phyloP scores from a whole-genome alignment of 176 grass and related monocot species.

The Phoenix dactylifera region DNA sequence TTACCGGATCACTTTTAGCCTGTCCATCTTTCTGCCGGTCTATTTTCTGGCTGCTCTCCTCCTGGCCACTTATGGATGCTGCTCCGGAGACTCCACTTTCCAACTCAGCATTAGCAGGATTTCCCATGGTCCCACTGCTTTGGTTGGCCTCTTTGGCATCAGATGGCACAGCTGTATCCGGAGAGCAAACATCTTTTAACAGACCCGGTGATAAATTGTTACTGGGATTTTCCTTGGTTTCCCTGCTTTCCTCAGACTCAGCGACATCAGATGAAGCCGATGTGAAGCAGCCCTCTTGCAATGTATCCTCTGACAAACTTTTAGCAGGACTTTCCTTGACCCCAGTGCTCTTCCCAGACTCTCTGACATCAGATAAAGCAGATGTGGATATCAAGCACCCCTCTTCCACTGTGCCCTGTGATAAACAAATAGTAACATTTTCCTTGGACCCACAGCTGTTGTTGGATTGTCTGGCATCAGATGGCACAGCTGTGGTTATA shows the following conservation, averaged over 20 bases:
- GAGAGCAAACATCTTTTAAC: neutral
- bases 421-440: neutral
- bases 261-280: constrained; percentile 16
- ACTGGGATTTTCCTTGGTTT: neutral
- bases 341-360: constrained; percentile 17
- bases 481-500: no score
- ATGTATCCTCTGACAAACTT: constrained; percentile 23
- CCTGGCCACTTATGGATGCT: neutral
- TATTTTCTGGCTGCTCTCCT: constrained; percentile 2
- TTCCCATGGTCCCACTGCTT: no score
- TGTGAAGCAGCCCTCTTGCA: constrained; percentile 26
- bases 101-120: constrained; percentile 13
- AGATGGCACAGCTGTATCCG: constrained; percentile 1
- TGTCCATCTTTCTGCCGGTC: neutral
- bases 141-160: constrained; percentile 9
- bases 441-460: no score
- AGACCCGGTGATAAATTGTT: neutral
- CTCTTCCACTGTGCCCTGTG: constrained; percentile 27
- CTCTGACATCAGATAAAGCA: constrained; percentile 17
- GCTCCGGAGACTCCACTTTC: constrained; percentile 27
- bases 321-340: constrained; percentile 4
- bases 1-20: constrained; percentile 19
- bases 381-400: constrained; percentile 23
- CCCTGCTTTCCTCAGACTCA: constrained; percentile 22
- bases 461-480: no score